Evolutionary conservation across 2,329 filamentous ascomycete species (phyloP).

Genomic region (Aspergillus pseudonomiae): DNA sequence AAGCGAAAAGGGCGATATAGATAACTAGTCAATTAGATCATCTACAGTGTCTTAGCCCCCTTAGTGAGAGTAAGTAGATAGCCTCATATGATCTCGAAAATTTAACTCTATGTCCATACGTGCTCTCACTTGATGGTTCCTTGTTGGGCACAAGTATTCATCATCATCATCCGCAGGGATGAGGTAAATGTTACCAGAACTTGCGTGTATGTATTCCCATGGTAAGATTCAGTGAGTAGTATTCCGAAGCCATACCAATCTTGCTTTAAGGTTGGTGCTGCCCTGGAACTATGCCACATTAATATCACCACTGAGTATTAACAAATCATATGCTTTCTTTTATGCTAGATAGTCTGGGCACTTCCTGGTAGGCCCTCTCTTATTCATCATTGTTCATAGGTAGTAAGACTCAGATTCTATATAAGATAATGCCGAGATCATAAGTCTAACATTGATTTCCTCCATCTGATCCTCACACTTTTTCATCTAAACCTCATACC

Average conservation of each 20-base stretch:
- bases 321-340: not conserved
- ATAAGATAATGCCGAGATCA: not conserved
- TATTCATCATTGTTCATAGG: not conserved
- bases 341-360: not conserved
- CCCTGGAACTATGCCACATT: not conserved
- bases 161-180: too few relatives aligned
- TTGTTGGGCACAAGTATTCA: too few relatives aligned
- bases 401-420: not conserved
- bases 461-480: not conserved
- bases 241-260: not conserved
- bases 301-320: not conserved
- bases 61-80: too few relatives aligned
- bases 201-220: not conserved
- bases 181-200: not conserved
- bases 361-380: not conserved
- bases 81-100: too few relatives aligned
- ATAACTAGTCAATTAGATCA: too few relatives aligned
- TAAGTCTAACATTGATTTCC: not conserved
- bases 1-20: too few relatives aligned
- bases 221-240: not conserved
- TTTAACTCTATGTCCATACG: too few relatives aligned
- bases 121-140: too few relatives aligned
- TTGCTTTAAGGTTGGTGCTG: not conserved
- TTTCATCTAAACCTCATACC: not conserved
- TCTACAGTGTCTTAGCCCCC: too few relatives aligned